These are phyloP conservation scores for Phaeophleospora eucalypticola DNA, from an alignment of 2,329 filamentous ascomycete genomes.

Conservation along the genomic window DNA sequence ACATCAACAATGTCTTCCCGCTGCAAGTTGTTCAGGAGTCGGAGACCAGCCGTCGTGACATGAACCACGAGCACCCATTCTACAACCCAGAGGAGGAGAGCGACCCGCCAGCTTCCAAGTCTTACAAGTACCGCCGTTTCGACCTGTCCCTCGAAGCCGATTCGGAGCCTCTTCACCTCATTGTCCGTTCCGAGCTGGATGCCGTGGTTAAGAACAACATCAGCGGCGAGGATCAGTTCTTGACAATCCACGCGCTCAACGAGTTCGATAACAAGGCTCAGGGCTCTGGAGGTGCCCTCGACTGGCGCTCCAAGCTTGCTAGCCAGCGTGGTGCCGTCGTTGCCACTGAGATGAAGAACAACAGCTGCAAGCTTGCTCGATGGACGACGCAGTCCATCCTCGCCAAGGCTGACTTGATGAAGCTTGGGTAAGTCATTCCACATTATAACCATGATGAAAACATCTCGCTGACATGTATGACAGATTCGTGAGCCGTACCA, in stretches of 20 bases:
- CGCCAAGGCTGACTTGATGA: slow-evolving; percentile 96
- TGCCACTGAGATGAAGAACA: slow-evolving; percentile 99
- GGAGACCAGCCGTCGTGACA: slow-evolving; percentile 71
- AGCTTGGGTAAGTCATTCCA: slow-evolving; percentile 71
- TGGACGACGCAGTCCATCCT: slow-evolving; percentile 98
- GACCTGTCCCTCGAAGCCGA: slow-evolving; percentile 87
- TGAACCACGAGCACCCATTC: slow-evolving; percentile 91
- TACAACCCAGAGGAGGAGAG: slow-evolving; percentile 92
- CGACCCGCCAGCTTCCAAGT: slow-evolving; percentile 90
- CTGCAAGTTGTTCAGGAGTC: slow-evolving; percentile 90
- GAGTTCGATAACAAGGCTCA: slow-evolving; percentile 99
- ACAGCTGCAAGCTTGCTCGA: slow-evolving; percentile 94
- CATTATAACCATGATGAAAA: not conserved
- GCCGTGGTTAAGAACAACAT: slow-evolving; percentile 93
- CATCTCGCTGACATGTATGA: slow-evolving; percentile 9
- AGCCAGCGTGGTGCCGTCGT: slow-evolving; percentile 95
- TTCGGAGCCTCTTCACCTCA: slow-evolving; percentile 85
- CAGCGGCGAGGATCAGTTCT: slow-evolving; percentile 82
- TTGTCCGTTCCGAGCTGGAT: slow-evolving; percentile 93
- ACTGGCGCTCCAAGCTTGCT: slow-evolving; percentile 94
- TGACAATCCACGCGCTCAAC: slow-evolving; percentile 94
- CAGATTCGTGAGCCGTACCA: slow-evolving; percentile 90
- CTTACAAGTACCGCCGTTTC: slow-evolving; percentile 97
- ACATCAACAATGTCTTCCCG: slow-evolving; percentile 99
- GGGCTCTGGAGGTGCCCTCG: slow-evolving; percentile 87